Conservation (phyloP, 2,329 filamentous ascomycete species). For the Aspergillus neoniger region DNA sequence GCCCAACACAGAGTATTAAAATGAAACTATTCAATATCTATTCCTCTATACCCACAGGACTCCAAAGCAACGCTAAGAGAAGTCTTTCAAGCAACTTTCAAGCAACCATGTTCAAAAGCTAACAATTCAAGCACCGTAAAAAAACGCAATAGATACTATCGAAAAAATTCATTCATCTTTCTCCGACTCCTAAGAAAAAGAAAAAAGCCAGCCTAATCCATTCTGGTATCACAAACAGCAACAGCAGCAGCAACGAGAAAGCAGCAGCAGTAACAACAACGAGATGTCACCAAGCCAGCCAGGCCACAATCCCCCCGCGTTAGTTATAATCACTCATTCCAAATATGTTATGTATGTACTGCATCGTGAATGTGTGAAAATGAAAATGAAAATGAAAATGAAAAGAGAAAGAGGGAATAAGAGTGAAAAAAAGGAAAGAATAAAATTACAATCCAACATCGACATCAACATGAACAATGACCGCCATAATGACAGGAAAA, state of each 20-base stretch:
- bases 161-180: not conserved
- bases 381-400: too few relatives aligned
- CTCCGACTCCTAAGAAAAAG: not conserved
- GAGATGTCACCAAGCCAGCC: slow-evolving; percentile 1
- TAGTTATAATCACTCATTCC: not conserved
- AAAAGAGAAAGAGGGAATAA: too few relatives aligned
- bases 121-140: not conserved
- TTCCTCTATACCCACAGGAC: not conserved
- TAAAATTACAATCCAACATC: slow-evolving; percentile 4
- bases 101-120: not conserved
- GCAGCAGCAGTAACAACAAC: not conserved
- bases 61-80: not conserved
- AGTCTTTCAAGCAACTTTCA: not conserved
- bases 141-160: not conserved
- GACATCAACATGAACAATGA: not conserved
- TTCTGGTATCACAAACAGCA: slow-evolving; percentile 2
- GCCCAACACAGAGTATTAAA: too few relatives aligned
- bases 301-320: not conserved
- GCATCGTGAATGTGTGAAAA: not conserved
- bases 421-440: not conserved
- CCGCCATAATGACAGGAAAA: too few relatives aligned
- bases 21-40: too few relatives aligned
- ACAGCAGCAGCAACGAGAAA: not conserved
- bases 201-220: not conserved
- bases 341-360: slow-evolving; percentile 1